Base-by-base conservation (phyloP, 108 stramenopile species). In the Cyclotella kingstonii region DNA sequence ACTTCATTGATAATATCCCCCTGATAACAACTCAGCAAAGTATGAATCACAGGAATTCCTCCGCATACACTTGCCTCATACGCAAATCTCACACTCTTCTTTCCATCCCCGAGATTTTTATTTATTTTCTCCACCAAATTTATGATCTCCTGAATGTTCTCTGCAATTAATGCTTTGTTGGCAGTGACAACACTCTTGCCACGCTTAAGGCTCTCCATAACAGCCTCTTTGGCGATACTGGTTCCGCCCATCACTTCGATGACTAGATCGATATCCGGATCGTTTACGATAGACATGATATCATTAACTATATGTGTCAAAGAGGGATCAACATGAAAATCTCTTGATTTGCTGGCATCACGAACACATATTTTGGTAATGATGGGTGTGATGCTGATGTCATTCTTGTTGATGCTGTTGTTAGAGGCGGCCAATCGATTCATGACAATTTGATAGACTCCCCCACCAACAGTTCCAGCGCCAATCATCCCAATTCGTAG, bases 351-450 rank as follows among this genome's bases (percentile, higher is more conserved):
- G 63, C 40, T 29, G 15, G 81, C 49, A 56, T 85, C 81, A 23
- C 88, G 75, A 40, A 96, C 93, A 53, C 91, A 95, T 40, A 96
- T 81, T 74, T 95, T 95, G 31, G 77, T 80, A 47, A 96, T 87
- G 25, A 78, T 49, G 30, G 53, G 78, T 8, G 57, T 67, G 19
- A 43, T 36, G 2, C 30, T 26, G 1, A 19, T 27, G n/a, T n/a
- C n/a, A n/a, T n/a, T n/a, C n/a, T n/a, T n/a, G n/a, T n/a, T n/a
- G n/a, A n/a, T n/a, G n/a, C n/a, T 30, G 44, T 28, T 36, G 0
- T 23, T 39, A 10, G 51, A 47, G 1, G 53, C 66, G 29, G 66
- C 56, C 25, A 77, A 42, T 5, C 80, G 72, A 21, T 74, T 78
- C 87, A 85, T 88, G 57, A 89, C 62, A 12, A 89, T 60, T 68